These are phyloP conservation scores for Zygnema circumcarinatum DNA, from an alignment of 139 green algal genomes.

Conservation along the genomic window DNA sequence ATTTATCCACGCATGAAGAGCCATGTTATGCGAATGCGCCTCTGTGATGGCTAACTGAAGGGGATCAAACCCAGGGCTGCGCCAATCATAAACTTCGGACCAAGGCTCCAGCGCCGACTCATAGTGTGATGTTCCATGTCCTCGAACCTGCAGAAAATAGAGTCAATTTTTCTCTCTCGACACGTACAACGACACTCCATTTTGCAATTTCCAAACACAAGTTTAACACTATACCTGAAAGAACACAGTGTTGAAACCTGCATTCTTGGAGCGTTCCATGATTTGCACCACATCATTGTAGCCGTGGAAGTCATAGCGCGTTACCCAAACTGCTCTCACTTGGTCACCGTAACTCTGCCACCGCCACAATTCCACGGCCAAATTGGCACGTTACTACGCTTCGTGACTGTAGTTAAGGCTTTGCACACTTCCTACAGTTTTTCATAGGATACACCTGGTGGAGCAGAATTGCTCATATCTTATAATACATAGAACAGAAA, in stretches of 20 bases:
- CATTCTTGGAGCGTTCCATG: not conserved
- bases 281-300: conserved; percentile 10
- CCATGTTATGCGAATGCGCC: conserved; percentile 30
- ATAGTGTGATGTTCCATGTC: conserved; percentile 35
- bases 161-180: not conserved
- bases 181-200: not conserved
- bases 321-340: conserved; percentile 35
- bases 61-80: conserved; percentile 33
- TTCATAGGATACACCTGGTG: not conserved
- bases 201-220: not conserved
- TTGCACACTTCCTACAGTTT: not conserved
- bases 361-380: not conserved
- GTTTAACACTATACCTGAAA: conserved; percentile 24
- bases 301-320: conserved; percentile 21
- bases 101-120: conserved; percentile 28
- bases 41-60: conserved; percentile 25
- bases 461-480: not conserved
- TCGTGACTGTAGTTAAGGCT: not conserved
- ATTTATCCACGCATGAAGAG: conserved; percentile 38
- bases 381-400: not conserved
- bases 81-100: conserved; percentile 32
- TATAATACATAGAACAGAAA: not conserved
- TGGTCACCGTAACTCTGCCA: conserved; percentile 37
- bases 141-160: conserved; percentile 24
- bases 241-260: conserved; percentile 45